phyloP scores from a whole-genome alignment of 495 filamentous ascomycete genomes.

The Xylaria grammica region DNA sequence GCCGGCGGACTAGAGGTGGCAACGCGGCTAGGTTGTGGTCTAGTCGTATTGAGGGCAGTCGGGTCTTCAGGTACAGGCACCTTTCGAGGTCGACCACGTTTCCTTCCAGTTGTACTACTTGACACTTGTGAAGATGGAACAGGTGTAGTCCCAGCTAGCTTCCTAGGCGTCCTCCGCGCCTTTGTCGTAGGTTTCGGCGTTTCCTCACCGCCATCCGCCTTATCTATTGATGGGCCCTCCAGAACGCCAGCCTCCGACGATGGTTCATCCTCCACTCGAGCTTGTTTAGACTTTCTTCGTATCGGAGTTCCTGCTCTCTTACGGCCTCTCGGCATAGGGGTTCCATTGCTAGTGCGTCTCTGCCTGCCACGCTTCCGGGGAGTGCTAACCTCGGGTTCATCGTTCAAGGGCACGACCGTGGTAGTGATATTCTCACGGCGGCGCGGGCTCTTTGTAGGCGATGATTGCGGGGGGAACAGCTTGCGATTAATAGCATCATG shows the following conservation, averaged over 20 bases:
- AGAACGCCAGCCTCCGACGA: conserved; percentile 28
- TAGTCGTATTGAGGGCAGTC: conserved; percentile 21
- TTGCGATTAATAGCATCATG: conserved; percentile 40
- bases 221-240: conserved; percentile 18
- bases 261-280: conserved; percentile 29
- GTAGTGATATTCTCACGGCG: conserved; percentile 33
- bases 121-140: conserved; percentile 35
- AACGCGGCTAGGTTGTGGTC: background rate
- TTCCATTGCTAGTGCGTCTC: conserved; percentile 46
- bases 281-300: conserved; percentile 26
- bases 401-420: conserved; percentile 56
- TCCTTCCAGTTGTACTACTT: conserved; percentile 28
- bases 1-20: background rate
- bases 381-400: conserved; percentile 43
- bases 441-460: conserved; percentile 36
- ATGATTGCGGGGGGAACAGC: conserved; percentile 46
- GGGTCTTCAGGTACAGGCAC: conserved; percentile 32
- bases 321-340: conserved; percentile 41
- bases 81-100: conserved; percentile 38
- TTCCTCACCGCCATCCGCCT: conserved; percentile 22
- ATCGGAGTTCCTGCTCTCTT: conserved; percentile 52
- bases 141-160: conserved; percentile 7
- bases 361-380: conserved; percentile 45
- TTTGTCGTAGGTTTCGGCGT: conserved; percentile 40
- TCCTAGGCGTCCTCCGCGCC: conserved; percentile 34